Base-by-base conservation (phyloP, 306 rosid genomes). In the Dryas drummondii region DNA sequence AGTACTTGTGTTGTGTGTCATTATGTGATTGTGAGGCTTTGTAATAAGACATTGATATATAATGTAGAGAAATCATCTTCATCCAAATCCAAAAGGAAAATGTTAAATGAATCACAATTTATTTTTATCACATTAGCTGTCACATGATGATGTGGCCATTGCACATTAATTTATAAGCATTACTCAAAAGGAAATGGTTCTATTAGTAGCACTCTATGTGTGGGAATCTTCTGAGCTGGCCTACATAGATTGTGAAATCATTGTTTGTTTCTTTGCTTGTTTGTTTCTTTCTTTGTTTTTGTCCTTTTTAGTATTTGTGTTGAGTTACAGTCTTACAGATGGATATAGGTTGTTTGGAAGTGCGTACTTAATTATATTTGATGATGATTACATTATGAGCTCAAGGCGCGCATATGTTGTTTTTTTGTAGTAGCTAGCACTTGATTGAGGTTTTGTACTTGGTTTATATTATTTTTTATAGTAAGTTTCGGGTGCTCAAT, bases 151-250 rank as follows among this genome's bases (percentile, higher is more conserved):
- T 2, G 37, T 32, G 37, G 37, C 37, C 2, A 32, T 32, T 32
- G 37, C 37, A 2, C 37, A 32, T 32, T 22, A 22, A 22, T 22
- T 32, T 32, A 32, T 32, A 32, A 32, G 37, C 37, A 32, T 2
- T 32, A 32, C 37, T 32, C 16, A 17, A 42, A n/a, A 64, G 66
- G 27, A 71, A 57, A 45, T 71, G 62, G 32, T 71, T 42, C 13
- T 56, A 44, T 71, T 41, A 3, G 15, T 40, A 22, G 54, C 66
- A 6, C 15, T 55, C 8, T 9, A 19, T 12, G 75, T 17, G 42
- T 5, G 63, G 65, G 45, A 71, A 56, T 71, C 75, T 71, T 71
- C 60, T 41, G 75, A 41, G 75, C 75, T 70, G 64, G 42, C 42
- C 16, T 40, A 63, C 63, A 41, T n/a, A 32, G 22, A 10, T 52